These are phyloP conservation scores for Pythium monospermum DNA, from an alignment of 352 stramenopile species.

Conservation along the genomic window DNA sequence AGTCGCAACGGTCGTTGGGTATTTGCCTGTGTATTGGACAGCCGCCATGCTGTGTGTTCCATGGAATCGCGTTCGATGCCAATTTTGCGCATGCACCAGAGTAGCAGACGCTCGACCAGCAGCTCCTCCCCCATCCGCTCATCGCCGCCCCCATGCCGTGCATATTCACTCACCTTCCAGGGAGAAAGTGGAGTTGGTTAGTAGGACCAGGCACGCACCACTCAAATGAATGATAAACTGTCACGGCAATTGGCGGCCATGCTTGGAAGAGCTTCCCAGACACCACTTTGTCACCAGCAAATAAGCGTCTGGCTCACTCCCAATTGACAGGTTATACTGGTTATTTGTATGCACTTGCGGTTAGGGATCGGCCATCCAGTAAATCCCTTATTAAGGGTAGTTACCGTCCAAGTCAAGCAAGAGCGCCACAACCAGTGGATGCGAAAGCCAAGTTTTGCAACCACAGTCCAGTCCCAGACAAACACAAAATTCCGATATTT, in stretches of 20 bases:
- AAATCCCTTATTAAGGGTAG: conserved; percentile 8
- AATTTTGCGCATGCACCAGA: too few relatives aligned
- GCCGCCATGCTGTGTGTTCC: too few relatives aligned
- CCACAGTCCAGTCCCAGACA: conserved; percentile 6
- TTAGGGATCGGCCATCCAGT: conserved; percentile 8
- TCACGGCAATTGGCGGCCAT: conserved; percentile 7
- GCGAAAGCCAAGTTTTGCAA: conserved; percentile 12
- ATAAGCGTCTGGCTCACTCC: conserved; percentile 4
- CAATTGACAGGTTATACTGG: not conserved
- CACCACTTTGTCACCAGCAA: conserved; percentile 8
- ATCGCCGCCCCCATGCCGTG: not conserved
- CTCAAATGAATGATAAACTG: conserved; percentile 38
- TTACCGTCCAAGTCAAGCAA: conserved; percentile 4
- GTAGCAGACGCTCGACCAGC: not conserved
- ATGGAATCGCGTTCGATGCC: too few relatives aligned
- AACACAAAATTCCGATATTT: not conserved
- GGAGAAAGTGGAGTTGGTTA: conserved; percentile 45
- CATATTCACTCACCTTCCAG: conserved; percentile 28
- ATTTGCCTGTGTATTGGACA: too few relatives aligned
- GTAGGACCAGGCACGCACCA: conserved; percentile 66
- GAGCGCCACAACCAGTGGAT: conserved; percentile 26
- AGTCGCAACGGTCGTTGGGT: too few relatives aligned
- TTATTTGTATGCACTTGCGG: conserved; percentile 5
- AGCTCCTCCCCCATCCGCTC: not conserved
- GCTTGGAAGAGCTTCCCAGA: conserved; percentile 9